Conservation (phyloP, 73 alveolate species). For the Paramecium primaurelia region DNA sequence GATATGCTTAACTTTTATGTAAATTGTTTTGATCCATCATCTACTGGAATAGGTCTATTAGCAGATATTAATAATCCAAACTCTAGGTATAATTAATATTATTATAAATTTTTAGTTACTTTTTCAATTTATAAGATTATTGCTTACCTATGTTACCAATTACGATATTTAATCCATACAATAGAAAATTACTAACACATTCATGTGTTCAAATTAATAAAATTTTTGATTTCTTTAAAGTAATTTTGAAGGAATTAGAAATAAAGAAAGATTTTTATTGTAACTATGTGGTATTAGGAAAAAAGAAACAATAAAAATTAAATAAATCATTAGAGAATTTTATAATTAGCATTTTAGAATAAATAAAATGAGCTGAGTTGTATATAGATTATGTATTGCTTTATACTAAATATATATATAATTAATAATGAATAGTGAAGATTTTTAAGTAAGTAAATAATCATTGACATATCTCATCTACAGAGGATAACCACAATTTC, state of each 20-base stretch:
- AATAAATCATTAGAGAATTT: background rate
- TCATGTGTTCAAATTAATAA: background rate
- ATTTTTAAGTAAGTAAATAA: background rate
- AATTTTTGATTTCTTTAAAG: background rate
- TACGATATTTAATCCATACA: background rate
- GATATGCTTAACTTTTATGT: background rate
- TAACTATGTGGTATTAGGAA: background rate
- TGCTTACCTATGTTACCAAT: background rate
- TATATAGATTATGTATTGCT: background rate
- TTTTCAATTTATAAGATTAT: conserved; percentile 4
- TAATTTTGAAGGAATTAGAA: background rate
- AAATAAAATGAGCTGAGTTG: conserved; percentile 19
- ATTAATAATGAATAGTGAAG: conserved; percentile 19
- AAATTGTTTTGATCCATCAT: background rate
- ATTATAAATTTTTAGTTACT: background rate
- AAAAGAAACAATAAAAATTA: background rate
- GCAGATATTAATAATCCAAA: background rate
- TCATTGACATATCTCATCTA: conserved; percentile 4
- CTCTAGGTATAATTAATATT: background rate
- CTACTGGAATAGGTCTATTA: conserved; percentile 3
- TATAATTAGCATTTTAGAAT: background rate
- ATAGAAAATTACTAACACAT: background rate
- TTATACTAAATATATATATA: background rate
- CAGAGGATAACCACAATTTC: background rate
- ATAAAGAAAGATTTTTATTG: background rate